These are phyloP conservation scores for Chenopodium berlandieri DNA, from an alignment of 148 eudicot species.

Conservation along the genomic window DNA sequence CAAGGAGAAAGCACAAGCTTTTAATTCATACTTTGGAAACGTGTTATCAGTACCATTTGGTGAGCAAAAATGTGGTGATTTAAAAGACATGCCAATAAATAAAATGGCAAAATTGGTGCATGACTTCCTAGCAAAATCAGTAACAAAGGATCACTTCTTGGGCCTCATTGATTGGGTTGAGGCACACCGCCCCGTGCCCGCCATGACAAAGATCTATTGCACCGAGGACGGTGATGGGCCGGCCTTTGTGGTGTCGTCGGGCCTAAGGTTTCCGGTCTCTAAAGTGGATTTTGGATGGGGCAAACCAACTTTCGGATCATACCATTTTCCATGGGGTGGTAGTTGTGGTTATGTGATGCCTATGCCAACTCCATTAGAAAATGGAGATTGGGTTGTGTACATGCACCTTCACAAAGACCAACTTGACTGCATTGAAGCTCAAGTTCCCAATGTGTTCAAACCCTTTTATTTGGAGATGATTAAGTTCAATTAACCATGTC, in stretches of 20 bases:
- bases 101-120: conserved; percentile 39
- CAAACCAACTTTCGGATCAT: conserved; percentile 56
- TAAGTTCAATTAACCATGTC: not conserved
- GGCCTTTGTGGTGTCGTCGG: conserved; percentile 66
- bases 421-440: conserved; percentile 47
- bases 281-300: conserved; percentile 85
- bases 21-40: conserved; percentile 56
- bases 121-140: conserved; percentile 34
- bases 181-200: conserved; percentile 52
- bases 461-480: conserved; percentile 37
- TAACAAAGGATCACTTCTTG: conserved; percentile 58
- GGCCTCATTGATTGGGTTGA: conserved; percentile 76
- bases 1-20: conserved; percentile 16
- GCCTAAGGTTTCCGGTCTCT: conserved; percentile 47
- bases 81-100: conserved; percentile 40
- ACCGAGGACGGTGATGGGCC: conserved; percentile 39
- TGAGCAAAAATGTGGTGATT: conserved; percentile 28
- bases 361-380: conserved; percentile 52
- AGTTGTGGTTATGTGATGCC: conserved; percentile 77
- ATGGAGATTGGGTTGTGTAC: conserved; percentile 80
- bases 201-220: conserved; percentile 45
- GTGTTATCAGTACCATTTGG: conserved; percentile 62
- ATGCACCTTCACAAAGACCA: conserved; percentile 54
- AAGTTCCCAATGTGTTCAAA: conserved; percentile 41
- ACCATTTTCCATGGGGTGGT: conserved; percentile 76